Conservation (phyloP, 345 rosid genomes). For the Conringia planisiliqua region DNA sequence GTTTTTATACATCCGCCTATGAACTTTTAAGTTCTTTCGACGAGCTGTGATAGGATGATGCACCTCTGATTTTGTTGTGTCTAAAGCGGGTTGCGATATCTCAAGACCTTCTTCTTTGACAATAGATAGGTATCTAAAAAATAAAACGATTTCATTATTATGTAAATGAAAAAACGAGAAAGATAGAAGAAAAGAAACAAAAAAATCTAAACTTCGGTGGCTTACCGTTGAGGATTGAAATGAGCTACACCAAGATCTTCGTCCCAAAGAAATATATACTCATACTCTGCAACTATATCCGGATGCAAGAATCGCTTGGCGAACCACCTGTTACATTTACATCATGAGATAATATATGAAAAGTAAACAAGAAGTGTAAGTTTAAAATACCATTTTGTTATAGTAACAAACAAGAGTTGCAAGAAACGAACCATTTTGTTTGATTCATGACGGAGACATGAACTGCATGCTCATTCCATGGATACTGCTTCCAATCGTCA, state of each 20-base stretch:
- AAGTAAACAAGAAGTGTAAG: no score
- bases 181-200: not conserved
- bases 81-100: slow-evolving; percentile 95
- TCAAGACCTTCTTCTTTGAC: slow-evolving; percentile 75
- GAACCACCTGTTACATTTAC: slow-evolving; percentile 70
- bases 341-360: not conserved
- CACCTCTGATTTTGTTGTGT: slow-evolving; percentile 63
- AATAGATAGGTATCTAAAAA: slow-evolving; percentile 57
- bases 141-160: not conserved
- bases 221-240: slow-evolving; percentile 67
- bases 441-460: slow-evolving; percentile 78
- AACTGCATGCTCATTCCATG: slow-evolving; percentile 57
- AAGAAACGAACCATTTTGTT: slow-evolving; percentile 71
- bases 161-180: not conserved
- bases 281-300: slow-evolving; percentile 67
- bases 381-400: no score
- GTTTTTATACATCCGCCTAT: slow-evolving; percentile 75
- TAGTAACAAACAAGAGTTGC: not conserved
- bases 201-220: not conserved
- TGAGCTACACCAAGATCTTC: slow-evolving; percentile 85
- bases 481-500: slow-evolving; percentile 70
- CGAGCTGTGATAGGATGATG: slow-evolving; percentile 82
- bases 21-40: slow-evolving; percentile 44
- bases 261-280: slow-evolving; percentile 91
- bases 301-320: slow-evolving; percentile 97